These are phyloP conservation scores for Trichosanthes cucumerina DNA, from an alignment of 306 rosid genomes.

Conservation along the genomic window DNA sequence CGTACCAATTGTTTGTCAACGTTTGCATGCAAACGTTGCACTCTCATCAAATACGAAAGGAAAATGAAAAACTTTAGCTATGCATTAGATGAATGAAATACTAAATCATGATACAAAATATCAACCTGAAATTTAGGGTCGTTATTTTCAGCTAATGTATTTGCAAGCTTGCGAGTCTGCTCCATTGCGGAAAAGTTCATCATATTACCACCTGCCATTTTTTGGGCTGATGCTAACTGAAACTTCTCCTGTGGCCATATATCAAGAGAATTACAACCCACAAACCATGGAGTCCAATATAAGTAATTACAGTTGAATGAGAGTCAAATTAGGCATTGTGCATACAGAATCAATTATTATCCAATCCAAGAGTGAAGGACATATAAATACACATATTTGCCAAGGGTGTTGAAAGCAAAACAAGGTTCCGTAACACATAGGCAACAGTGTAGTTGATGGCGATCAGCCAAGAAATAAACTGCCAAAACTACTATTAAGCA, in stretches of 20 bases:
- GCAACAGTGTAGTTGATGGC: neutral
- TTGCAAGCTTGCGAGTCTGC: slow-evolving; percentile 95
- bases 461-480: neutral
- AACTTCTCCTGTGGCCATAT: slow-evolving; percentile 32
- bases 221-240: slow-evolving; percentile 67
- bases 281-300: neutral
- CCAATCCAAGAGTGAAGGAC: neutral
- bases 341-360: neutral
- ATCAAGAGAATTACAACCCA: neutral
- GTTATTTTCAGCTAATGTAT: slow-evolving; percentile 71
- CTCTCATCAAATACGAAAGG: neutral
- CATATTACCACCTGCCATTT: slow-evolving; percentile 52
- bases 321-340: neutral
- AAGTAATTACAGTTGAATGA: neutral
- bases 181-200: slow-evolving; percentile 74
- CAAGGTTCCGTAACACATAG: neutral
- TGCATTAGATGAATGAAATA: slow-evolving; percentile 7
- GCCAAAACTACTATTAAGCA: neutral
- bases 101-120: slow-evolving; percentile 5
- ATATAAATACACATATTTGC: neutral
- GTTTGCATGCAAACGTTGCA: neutral
- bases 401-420: neutral
- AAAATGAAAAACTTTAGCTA: neutral
- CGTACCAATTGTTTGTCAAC: neutral
- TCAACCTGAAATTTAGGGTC: slow-evolving; percentile 98